phyloP scores from a whole-genome alignment of 2,329 filamentous ascomycete species.

The Grosmannia clavigera region DNA sequence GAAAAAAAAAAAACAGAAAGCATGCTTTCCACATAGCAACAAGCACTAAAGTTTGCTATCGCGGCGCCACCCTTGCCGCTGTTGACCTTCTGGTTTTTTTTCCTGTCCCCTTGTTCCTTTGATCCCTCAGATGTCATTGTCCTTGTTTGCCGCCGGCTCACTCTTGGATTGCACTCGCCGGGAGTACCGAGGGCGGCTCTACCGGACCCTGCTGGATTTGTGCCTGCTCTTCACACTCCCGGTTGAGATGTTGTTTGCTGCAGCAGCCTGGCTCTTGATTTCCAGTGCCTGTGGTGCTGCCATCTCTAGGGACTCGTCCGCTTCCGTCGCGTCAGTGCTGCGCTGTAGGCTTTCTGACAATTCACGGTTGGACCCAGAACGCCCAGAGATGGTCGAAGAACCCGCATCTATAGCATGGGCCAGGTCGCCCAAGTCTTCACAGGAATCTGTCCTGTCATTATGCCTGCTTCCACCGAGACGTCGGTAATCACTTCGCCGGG shows the following conservation, averaged over 20 bases:
- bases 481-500: not conserved
- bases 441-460: not conserved
- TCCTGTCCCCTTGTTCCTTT: not conserved
- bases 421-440: not conserved
- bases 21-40: not conserved
- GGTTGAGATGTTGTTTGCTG: not conserved
- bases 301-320: not conserved
- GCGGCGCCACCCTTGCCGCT: not conserved
- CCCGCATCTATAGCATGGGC: not conserved
- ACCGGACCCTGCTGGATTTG: constrained; percentile 9
- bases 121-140: not conserved
- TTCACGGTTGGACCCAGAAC: not conserved
- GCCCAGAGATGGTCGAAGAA: not conserved
- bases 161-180: constrained; percentile 35
- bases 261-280: not conserved
- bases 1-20: not conserved
- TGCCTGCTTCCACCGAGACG: not conserved
- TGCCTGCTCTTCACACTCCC: constrained; percentile 5
- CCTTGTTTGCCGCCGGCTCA: constrained; percentile 17
- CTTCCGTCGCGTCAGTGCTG: constrained; percentile 8
- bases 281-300: not conserved
- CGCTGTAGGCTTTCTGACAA: constrained; percentile 1
- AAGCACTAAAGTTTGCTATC: not conserved
- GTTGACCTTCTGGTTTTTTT: not conserved
- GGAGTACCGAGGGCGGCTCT: constrained; percentile 22